Conservation (phyloP, 305 asterid genomes). For the Nicotiana rustica region DNA sequence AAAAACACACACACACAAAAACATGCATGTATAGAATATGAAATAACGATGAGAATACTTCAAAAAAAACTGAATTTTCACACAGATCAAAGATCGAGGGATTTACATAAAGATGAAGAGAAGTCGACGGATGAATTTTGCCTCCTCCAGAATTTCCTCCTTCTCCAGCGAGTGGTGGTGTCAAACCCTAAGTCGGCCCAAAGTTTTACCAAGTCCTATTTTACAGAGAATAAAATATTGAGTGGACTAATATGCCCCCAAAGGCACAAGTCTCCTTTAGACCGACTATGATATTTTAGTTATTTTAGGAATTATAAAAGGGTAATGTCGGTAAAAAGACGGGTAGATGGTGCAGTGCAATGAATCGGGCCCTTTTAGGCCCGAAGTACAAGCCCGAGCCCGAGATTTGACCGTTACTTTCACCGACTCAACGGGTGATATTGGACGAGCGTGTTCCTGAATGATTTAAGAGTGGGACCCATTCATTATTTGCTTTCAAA, state of each 20-base stretch:
- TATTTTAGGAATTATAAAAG: neutral
- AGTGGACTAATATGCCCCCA: neutral
- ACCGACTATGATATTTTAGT: neutral
- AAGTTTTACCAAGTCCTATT: no score
- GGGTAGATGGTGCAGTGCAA: neutral
- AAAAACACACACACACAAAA: neutral
- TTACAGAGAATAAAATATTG: no score
- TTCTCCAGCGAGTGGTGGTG: neutral
- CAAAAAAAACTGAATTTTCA: neutral
- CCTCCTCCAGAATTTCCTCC: neutral
- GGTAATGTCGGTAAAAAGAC: neutral
- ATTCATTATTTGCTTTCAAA: no score
- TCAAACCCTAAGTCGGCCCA: neutral
- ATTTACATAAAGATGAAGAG: neutral
- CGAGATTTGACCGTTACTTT: neutral
- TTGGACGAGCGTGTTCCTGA: neutral
- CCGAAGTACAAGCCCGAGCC: neutral
- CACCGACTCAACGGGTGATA: neutral
- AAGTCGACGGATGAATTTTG: neutral
- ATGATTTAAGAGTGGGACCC: neutral
- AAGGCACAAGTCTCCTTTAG: neutral
- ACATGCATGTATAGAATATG: neutral
- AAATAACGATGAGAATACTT: neutral
- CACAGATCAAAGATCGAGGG: neutral
- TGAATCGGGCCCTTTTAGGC: neutral